Percentiles rank a stretch among this genome's conserved stretches.
These are phyloP conservation scores for Podospora tetraspora DNA, from an alignment of 495 filamentous ascomycete species.

Conservation along the genomic window DNA sequence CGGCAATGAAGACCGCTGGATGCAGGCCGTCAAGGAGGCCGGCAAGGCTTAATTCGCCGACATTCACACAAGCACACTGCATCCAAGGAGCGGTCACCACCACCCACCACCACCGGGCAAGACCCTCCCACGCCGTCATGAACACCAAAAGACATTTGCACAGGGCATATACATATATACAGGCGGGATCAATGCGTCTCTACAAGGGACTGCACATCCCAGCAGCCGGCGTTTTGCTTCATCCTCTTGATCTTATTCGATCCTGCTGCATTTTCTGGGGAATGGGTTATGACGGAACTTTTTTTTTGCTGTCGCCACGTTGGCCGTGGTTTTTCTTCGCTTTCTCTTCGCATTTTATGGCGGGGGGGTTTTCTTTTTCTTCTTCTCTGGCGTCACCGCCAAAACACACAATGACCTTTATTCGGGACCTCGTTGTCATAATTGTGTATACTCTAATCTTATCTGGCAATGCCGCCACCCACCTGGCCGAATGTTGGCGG, in stretches of 20 bases:
- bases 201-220: not conserved
- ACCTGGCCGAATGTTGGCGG: not conserved
- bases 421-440: not conserved
- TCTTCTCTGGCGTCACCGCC: not conserved
- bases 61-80: not conserved
- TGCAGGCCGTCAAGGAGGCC: constrained; percentile 31
- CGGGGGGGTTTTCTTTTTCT: not conserved
- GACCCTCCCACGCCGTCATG: constrained; percentile 12
- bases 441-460: constrained; percentile 2
- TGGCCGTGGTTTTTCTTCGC: not conserved
- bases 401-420: not conserved
- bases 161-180: constrained; percentile 6
- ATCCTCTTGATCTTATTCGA: constrained; percentile 6
- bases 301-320: not conserved
- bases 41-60: constrained; percentile 24
- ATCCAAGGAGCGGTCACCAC: not conserved
- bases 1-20: constrained; percentile 36
- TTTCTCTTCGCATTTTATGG: not conserved
- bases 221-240: constrained; percentile 1
- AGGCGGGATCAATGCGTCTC: not conserved
- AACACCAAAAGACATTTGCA: constrained; percentile 12
- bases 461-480: not conserved
- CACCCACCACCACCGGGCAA: not conserved
- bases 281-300: constrained; percentile 15
- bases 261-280: constrained; percentile 8